Evolutionary conservation across 1,284 basidiomycete genomes (phyloP), one percentile per base, ranked within the genome.

Genomic region (Ganoderma resinaceum): DNA sequence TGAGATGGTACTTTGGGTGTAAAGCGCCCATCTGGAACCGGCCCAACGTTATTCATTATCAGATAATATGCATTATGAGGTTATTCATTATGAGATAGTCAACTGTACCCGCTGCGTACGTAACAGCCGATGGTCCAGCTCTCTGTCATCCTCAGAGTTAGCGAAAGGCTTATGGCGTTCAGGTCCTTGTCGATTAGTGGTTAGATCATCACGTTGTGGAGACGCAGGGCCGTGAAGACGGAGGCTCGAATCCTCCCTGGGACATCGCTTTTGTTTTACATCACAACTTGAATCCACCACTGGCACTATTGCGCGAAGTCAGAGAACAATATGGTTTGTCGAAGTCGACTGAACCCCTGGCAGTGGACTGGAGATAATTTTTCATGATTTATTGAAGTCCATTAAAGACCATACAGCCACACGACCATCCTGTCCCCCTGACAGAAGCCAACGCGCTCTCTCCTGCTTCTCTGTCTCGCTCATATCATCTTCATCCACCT

Each of bases 381-480:
- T 35, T 71, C 66, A 73, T 55, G 70, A 69, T 69, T 82, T 86
- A 38, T 80, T 80, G 72, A 96, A 96, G 71, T 84, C 87, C 72
- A 92, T 92, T 63, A 97, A 78, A 29, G 84, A 81, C 95, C 95
- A 97, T 31, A 96, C 83, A 0, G 90, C 90, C 0, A 96, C 84
- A 14, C 94, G 85, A 53, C 82, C 84, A 75, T 97, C 95, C 76
- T 93, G 93, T 1, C 89, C 87, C 11, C 91, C 93, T 29, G 83
- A 88, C 0, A 90, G 83, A 6, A 96, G 80, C 95, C 95, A 96
- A 31, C 88, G 82, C 9, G 80, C 78, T 40, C 90, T 82, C 63
- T 80, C 82, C 6, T 78, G 77, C 70, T 83, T 86, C 66, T 93
- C 91, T n/a, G 80, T 82, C 6, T 78, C 72, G 2, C 75, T 81